Conservation (phyloP, 2,329 filamentous ascomycete species). For the Colletotrichum sp. region DNA sequence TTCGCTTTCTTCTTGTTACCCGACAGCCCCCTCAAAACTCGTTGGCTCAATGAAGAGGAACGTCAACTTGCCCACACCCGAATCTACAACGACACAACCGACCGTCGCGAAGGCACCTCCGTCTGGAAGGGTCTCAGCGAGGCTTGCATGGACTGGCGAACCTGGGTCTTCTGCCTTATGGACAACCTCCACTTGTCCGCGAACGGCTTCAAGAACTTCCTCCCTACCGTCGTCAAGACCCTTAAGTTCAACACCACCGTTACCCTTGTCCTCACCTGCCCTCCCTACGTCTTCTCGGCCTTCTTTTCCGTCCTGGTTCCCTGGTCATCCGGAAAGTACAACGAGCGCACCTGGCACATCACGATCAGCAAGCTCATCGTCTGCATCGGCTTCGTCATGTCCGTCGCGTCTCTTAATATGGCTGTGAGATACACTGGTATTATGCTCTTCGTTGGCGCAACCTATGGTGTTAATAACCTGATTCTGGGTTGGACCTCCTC, state of each 20-base stretch:
- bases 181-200: conserved; percentile 56
- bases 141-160: conserved; percentile 48
- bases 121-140: conserved; percentile 47
- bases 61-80: conserved; percentile 41
- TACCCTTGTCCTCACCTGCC: conserved; percentile 53
- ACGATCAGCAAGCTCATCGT: conserved; percentile 47
- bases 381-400: conserved; percentile 30
- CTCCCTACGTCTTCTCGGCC: conserved; percentile 47
- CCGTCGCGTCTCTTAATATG: conserved; percentile 27
- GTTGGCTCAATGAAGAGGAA: conserved; percentile 44
- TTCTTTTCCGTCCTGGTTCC: conserved; percentile 41
- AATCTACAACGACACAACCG: conserved; percentile 32
- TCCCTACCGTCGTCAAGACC: conserved; percentile 42
- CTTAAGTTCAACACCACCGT: conserved; percentile 47
- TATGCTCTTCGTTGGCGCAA: conserved; percentile 39
- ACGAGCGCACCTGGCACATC: conserved; percentile 54
- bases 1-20: conserved; percentile 42
- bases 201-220: conserved; percentile 46
- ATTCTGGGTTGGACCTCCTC: conserved; percentile 47
- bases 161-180: conserved; percentile 56
- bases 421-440: conserved; percentile 28
- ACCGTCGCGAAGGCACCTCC: conserved; percentile 42
- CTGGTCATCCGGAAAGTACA: conserved; percentile 48
- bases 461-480: conserved; percentile 44
- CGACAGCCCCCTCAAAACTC: conserved; percentile 41